Evolutionary conservation across 768 basidiomycete genomes (phyloP).

Genomic region (Saitozyma sp.): DNA sequence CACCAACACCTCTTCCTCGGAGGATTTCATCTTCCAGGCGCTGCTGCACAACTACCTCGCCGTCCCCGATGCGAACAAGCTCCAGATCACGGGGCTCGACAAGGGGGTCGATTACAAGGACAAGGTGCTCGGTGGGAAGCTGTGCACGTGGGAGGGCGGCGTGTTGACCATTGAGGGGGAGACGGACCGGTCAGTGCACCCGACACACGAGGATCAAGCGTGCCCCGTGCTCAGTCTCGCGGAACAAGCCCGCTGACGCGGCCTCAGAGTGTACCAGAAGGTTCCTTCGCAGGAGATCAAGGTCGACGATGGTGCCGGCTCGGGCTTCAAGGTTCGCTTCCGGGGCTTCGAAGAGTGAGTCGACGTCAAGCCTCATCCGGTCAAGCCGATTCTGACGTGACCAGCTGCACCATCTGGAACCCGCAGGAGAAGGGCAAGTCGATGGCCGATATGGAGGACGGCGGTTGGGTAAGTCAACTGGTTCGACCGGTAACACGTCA

Average conservation of each 20-base stretch:
- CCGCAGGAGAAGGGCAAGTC: conserved; percentile 70
- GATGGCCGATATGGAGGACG: conserved; percentile 85
- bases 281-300: conserved; percentile 41
- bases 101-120: conserved; percentile 70
- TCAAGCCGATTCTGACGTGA: neutral
- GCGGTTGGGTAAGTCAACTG: conserved; percentile 68
- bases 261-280: conserved; percentile 42
- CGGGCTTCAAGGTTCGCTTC: conserved; percentile 38
- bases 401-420: conserved; percentile 79
- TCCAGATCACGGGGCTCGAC: conserved; percentile 65
- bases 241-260: conserved; percentile 8
- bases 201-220: neutral
- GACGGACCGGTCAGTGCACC: conserved; percentile 36
- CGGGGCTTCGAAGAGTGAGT: conserved; percentile 50
- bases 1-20: conserved; percentile 60
- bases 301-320: conserved; percentile 42
- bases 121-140: conserved; percentile 58
- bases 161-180: conserved; percentile 36
- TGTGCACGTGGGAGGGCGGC: conserved; percentile 60
- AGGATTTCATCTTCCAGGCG: conserved; percentile 78
- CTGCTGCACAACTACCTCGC: conserved; percentile 88
- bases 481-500: neutral
- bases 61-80: conserved; percentile 59
- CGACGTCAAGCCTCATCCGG: neutral
- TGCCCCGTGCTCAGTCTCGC: neutral